A percentile compares a stretch with the other conserved stretches of the same genome.
phyloP scores from a whole-genome alignment of 805 yeast species.

The Sungouiozyma intestinalis region DNA sequence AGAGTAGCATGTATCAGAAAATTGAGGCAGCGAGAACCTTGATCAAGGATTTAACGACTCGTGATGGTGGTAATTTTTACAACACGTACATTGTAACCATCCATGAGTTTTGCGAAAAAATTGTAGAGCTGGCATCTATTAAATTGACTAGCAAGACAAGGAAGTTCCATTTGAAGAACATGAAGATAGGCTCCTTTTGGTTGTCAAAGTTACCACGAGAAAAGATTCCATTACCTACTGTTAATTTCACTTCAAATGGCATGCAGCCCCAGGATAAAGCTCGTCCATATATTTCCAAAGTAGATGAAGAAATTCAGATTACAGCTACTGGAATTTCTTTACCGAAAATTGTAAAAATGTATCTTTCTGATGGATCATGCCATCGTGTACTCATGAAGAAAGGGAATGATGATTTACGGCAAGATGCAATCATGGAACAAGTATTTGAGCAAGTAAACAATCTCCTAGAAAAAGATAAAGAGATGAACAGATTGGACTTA shows the following conservation, averaged over 20 bases:
- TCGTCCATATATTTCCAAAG: slow-evolving; percentile 37
- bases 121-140: slow-evolving; percentile 41
- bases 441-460: slow-evolving; percentile 80
- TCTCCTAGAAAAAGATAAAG: slow-evolving; percentile 45
- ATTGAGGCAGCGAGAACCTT: slow-evolving; percentile 43
- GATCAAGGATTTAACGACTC: slow-evolving; percentile 31
- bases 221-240: slow-evolving; percentile 60
- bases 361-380: slow-evolving; percentile 44
- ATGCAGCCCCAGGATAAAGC: slow-evolving; percentile 30
- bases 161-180: slow-evolving; percentile 22
- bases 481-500: slow-evolving; percentile 46
- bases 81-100: slow-evolving; percentile 34
- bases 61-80: slow-evolving; percentile 19
- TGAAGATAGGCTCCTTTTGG: slow-evolving; percentile 51
- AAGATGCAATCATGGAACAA: slow-evolving; percentile 96
- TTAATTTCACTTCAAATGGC: slow-evolving; percentile 2
- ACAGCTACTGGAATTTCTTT: slow-evolving; percentile 78
- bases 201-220: slow-evolving; percentile 33
- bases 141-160: slow-evolving; percentile 22
- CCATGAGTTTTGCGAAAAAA: slow-evolving; percentile 39
- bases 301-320: slow-evolving; percentile 40
- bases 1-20: slow-evolving; percentile 34
- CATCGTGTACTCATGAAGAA: slow-evolving; percentile 66
- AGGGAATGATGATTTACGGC: slow-evolving; percentile 85
- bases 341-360: slow-evolving; percentile 65